A percentile compares a stretch with the other conserved stretches of the same genome.
phyloP scores from a whole-genome alignment of 179 eudicot genomes.

The Gypsophila paniculata region DNA sequence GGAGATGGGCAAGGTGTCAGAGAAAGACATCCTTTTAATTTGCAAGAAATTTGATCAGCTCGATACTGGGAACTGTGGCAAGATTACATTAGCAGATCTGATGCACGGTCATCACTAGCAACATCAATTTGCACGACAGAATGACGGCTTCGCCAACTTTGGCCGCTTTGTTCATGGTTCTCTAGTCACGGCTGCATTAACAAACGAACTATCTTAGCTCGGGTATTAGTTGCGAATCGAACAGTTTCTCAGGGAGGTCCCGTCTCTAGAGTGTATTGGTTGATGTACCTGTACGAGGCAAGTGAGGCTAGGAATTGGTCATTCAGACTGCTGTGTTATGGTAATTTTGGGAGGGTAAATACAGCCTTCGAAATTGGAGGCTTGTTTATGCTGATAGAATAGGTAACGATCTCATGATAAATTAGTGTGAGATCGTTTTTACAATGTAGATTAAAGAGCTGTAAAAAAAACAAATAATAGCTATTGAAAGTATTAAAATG shows the following conservation, averaged over 20 bases:
- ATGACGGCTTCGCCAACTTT: background rate
- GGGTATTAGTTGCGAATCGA: background rate
- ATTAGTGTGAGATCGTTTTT: too few relatives aligned
- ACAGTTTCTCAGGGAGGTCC: background rate
- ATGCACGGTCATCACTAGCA: conserved; percentile 39
- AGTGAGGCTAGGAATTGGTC: background rate
- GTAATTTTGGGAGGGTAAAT: conserved; percentile 15
- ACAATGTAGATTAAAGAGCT: too few relatives aligned
- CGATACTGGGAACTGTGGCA: conserved; percentile 79
- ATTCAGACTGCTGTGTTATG: background rate
- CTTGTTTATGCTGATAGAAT: background rate
- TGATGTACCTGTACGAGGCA: background rate
- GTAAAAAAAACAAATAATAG: too few relatives aligned
- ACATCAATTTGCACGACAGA: background rate
- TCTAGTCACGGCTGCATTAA: too few relatives aligned
- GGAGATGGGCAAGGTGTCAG: conserved; percentile 88
- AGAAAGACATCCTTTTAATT: conserved; percentile 71
- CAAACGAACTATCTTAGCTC: background rate
- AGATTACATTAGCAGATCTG: conserved; percentile 84
- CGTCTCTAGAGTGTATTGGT: background rate
- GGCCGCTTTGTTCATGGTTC: background rate
- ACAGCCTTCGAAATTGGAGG: background rate
- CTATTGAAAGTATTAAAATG: too few relatives aligned
- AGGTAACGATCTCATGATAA: too few relatives aligned
- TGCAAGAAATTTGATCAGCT: conserved; percentile 77